Conservation (phyloP, 1,284 basidiomycete genomes). For the Caloboletus inedulis region DNA sequence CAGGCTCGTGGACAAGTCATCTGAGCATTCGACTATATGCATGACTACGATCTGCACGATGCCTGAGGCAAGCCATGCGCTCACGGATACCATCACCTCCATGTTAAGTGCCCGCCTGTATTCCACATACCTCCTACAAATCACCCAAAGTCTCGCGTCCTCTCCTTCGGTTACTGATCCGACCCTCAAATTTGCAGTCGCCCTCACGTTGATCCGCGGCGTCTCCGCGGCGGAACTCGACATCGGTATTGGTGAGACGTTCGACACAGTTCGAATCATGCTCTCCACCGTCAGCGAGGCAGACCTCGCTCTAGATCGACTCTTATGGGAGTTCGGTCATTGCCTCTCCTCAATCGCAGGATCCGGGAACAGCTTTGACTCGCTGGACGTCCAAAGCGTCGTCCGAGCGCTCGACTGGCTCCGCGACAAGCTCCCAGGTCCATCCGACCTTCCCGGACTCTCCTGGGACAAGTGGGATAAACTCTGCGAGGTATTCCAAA, state of each 20-base stretch:
- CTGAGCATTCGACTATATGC: conserved; percentile 20
- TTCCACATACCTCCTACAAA: conserved; percentile 28
- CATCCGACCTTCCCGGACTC: conserved; percentile 34
- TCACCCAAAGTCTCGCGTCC: conserved; percentile 27
- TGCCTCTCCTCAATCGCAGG: conserved; percentile 33
- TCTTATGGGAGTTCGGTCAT: conserved; percentile 37
- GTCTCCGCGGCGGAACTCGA: conserved; percentile 20
- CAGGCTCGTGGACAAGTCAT: conserved; percentile 19
- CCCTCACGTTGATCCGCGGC: conserved; percentile 41
- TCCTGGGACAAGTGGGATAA: conserved; percentile 35
- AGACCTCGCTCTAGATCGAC: conserved; percentile 32
- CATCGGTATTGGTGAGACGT: conserved; percentile 22
- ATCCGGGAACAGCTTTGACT: conserved; percentile 27
- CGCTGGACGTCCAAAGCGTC: conserved; percentile 29
- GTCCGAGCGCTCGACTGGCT: conserved; percentile 32
- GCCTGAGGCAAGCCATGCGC: conserved; percentile 16
- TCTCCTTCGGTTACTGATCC: conserved; percentile 35
- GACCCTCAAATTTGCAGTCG: conserved; percentile 43
- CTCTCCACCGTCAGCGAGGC: conserved; percentile 31
- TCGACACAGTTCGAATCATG: conserved; percentile 31
- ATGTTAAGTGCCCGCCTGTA: conserved; percentile 27
- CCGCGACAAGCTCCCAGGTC: conserved; percentile 30
- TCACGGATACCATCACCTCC: conserved; percentile 24
- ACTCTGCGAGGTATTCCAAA: conserved; percentile 30
- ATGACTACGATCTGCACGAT: conserved; percentile 19